Conservation (phyloP, 2,329 filamentous ascomycete species). For the Cladophialophora exuberans region DNA sequence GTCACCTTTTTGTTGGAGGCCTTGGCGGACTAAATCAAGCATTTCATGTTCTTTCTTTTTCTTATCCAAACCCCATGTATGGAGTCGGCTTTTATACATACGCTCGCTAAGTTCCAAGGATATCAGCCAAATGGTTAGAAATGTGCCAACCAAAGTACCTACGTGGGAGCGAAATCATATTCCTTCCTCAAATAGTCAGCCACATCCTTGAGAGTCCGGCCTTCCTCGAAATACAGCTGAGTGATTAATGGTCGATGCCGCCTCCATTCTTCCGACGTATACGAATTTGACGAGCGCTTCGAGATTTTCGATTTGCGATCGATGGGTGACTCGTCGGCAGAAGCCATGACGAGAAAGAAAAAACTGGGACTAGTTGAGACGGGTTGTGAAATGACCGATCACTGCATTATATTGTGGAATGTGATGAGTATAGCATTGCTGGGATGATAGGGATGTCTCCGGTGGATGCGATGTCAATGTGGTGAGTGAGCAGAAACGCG, state of each 20-base stretch:
- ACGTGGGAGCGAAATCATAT: conserved; percentile 34
- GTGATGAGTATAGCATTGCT: conserved; percentile 3
- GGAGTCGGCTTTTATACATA: conserved; percentile 35
- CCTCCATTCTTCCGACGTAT: conserved; percentile 34
- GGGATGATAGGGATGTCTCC: conserved; percentile 14
- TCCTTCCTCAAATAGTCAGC: conserved; percentile 32
- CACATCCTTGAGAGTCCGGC: conserved; percentile 34
- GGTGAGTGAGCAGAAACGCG: conserved; percentile 1
- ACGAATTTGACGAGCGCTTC: conserved; percentile 35
- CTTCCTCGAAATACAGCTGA: conserved; percentile 34
- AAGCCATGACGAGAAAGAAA: conserved; percentile 20
- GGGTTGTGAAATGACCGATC: neutral
- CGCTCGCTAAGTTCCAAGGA: conserved; percentile 25
- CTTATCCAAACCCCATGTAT: conserved; percentile 33
- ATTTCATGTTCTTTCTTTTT: conserved; percentile 37
- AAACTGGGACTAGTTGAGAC: neutral
- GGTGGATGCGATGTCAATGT: neutral
- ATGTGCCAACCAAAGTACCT: conserved; percentile 16
- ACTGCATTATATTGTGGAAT: conserved; percentile 6
- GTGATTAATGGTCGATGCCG: conserved; percentile 33
- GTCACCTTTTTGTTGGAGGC: conserved; percentile 30
- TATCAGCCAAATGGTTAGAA: neutral
- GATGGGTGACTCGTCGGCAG: conserved; percentile 16
- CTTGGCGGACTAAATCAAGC: conserved; percentile 35
- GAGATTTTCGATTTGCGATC: conserved; percentile 26